These are phyloP conservation scores for Talaromyces sp. DNA, from an alignment of 2,329 filamentous ascomycete genomes.

Conservation along the genomic window DNA sequence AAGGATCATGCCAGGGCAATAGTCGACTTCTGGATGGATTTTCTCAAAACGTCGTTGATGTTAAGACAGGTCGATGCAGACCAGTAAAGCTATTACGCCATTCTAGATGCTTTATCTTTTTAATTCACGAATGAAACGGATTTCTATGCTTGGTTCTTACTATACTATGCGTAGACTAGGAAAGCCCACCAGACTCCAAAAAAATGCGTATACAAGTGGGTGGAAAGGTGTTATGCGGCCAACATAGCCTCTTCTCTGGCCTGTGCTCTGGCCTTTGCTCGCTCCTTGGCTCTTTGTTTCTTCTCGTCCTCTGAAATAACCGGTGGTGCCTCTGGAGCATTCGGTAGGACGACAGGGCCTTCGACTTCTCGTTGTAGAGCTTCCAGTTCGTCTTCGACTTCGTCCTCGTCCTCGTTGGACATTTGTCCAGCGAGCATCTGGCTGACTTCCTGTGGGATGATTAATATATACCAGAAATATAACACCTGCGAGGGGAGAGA, in stretches of 20 bases:
- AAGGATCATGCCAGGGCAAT: conserved; percentile 39
- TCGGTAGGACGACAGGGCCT: conserved; percentile 29
- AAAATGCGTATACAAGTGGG: neutral
- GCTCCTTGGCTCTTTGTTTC: conserved; percentile 25
- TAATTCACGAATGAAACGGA: neutral
- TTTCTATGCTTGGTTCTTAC: neutral
- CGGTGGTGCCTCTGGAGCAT: conserved; percentile 30
- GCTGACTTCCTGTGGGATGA: conserved; percentile 67
- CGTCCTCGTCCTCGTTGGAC: conserved; percentile 92
- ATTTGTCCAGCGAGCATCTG: conserved; percentile 85
- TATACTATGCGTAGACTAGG: neutral
- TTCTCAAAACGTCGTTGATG: neutral
- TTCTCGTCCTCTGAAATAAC: conserved; percentile 24
- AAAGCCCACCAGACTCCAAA: neutral
- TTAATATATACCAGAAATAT: neutral
- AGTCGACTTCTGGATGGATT: conserved; percentile 10
- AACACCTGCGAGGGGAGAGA: neutral
- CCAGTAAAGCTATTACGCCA: neutral
- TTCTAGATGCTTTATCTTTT: neutral
- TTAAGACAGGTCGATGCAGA: neutral
- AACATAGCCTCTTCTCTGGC: conserved; percentile 21
- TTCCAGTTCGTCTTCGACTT: conserved; percentile 92
- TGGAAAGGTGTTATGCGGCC: conserved; percentile 13
- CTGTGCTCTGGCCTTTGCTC: conserved; percentile 26
- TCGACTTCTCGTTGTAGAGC: conserved; percentile 64